phyloP scores from a whole-genome alignment of 768 basidiomycete genomes.

The Suillus tomentosus region DNA sequence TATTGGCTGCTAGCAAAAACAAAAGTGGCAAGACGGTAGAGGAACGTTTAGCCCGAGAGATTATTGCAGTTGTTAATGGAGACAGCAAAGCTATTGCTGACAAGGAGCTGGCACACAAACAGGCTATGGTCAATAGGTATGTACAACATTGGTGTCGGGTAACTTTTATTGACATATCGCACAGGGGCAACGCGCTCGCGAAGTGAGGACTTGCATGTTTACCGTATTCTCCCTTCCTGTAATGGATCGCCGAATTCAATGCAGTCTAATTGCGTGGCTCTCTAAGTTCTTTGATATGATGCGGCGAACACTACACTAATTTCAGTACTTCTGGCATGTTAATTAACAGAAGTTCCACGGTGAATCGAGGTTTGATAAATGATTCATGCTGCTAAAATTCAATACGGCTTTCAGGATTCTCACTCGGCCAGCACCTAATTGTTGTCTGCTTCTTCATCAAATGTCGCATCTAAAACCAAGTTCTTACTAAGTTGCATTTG shows the following conservation, averaged over 20 bases:
- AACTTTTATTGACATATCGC: slow-evolving; percentile 13
- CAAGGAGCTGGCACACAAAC: slow-evolving; percentile 63
- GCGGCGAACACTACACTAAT: not conserved
- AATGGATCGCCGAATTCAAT: not conserved
- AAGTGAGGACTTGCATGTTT: not conserved
- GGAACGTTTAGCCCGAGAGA: slow-evolving; percentile 77
- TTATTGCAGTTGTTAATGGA: slow-evolving; percentile 70
- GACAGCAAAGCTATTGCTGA: slow-evolving; percentile 58
- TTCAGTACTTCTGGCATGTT: not conserved
- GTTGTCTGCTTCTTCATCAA: too few relatives aligned
- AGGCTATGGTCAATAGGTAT: slow-evolving; percentile 79
- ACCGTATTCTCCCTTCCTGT: not conserved
- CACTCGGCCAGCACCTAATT: too few relatives aligned
- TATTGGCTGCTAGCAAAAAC: slow-evolving; percentile 62
- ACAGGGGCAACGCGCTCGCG: slow-evolving; percentile 23
- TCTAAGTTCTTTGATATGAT: not conserved
- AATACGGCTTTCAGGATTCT: too few relatives aligned
- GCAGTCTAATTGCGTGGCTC: not conserved
- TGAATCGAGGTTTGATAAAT: too few relatives aligned
- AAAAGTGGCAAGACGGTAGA: slow-evolving; percentile 59
- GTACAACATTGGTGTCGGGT: slow-evolving; percentile 25
- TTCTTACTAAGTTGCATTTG: too few relatives aligned
- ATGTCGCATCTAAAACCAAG: too few relatives aligned
- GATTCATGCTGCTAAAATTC: too few relatives aligned
- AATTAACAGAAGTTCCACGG: too few relatives aligned